These are phyloP conservation scores for Saccharomyces hybrid DNA, from an alignment of 1,139 yeast genomes.

Conservation along the genomic window DNA sequence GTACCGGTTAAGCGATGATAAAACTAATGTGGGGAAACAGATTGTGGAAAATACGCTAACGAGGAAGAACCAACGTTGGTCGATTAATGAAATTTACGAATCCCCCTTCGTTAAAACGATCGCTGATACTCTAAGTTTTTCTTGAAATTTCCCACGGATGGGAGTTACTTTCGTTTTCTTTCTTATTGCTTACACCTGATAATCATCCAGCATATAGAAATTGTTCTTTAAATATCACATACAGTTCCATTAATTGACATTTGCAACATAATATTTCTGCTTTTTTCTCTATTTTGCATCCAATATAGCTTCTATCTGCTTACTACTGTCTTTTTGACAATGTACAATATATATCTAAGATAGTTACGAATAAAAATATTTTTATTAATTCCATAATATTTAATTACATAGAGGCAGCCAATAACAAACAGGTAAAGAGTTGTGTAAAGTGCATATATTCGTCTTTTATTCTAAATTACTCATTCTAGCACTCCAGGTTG, in stretches of 20 bases:
- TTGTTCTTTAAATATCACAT: not conserved
- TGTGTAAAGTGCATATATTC: not conserved
- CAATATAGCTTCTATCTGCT: not conserved
- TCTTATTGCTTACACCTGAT: not conserved
- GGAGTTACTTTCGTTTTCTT: not conserved
- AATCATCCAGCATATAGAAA: not conserved
- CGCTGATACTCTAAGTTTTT: conserved; percentile 7
- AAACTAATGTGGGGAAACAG: conserved; percentile 42
- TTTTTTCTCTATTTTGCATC: not conserved
- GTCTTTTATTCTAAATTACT: not conserved
- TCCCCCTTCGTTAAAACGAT: conserved; percentile 32
- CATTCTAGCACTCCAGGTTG: not conserved
- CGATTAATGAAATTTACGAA: conserved; percentile 35
- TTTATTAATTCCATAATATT: not conserved
- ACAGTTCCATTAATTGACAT: not conserved
- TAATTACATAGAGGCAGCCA: not conserved
- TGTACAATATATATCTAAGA: not conserved
- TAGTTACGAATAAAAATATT: not conserved
- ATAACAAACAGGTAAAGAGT: not conserved
- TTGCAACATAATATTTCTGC: not conserved
- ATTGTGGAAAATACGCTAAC: conserved; percentile 49
- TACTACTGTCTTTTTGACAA: not conserved
- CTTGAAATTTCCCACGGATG: conserved; percentile 1
- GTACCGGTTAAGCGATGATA: conserved; percentile 40
- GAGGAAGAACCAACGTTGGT: conserved; percentile 46